Conservation (phyloP, 2,329 filamentous ascomycete species). For the Penicillium sp. region DNA sequence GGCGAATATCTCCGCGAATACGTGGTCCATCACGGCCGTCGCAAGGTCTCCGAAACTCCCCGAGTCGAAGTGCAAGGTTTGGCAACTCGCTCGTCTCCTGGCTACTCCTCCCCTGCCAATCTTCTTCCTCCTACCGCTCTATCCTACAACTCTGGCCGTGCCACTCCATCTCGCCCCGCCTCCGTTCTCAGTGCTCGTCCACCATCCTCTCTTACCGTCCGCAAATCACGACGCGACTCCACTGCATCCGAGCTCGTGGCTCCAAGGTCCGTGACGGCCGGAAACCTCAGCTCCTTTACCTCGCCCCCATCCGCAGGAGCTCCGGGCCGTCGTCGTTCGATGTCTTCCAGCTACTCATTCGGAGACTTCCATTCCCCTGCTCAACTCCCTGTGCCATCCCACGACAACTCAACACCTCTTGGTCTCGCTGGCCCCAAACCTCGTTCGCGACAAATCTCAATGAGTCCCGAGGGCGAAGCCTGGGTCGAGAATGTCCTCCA, state of each 20-base stretch:
- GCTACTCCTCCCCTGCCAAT: slow-evolving; percentile 28
- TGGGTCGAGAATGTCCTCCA: slow-evolving; percentile 50
- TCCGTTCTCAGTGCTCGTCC: slow-evolving; percentile 40
- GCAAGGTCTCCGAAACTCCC: slow-evolving; percentile 54
- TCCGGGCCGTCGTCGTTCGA: slow-evolving; percentile 33
- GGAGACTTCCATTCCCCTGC: slow-evolving; percentile 29
- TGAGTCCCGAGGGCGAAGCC: slow-evolving; percentile 47
- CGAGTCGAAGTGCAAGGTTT: slow-evolving; percentile 58
- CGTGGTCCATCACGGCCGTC: slow-evolving; percentile 84
- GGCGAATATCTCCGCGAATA: slow-evolving; percentile 95
- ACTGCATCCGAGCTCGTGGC: slow-evolving; percentile 32
- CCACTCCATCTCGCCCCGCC: slow-evolving; percentile 38
- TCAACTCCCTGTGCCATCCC: slow-evolving; percentile 15
- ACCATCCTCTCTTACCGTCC: slow-evolving; percentile 40
- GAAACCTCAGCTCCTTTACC: slow-evolving; percentile 31
- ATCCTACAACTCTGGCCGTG: slow-evolving; percentile 28
- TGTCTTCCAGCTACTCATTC: slow-evolving; percentile 40
- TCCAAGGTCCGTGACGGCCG: slow-evolving; percentile 28
- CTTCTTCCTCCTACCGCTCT: slow-evolving; percentile 20
- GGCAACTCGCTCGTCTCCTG: slow-evolving; percentile 32
- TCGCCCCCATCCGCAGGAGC: slow-evolving; percentile 29
- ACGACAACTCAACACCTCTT: slow-evolving; percentile 38
- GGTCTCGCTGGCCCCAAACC: slow-evolving; percentile 48
- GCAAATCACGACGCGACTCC: slow-evolving; percentile 39
- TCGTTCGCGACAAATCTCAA: slow-evolving; percentile 39